A percentile compares a stretch with the other conserved stretches of the same genome.
Conservation (phyloP, 129 eudicot genomes). For the Deinandra increscens region DNA sequence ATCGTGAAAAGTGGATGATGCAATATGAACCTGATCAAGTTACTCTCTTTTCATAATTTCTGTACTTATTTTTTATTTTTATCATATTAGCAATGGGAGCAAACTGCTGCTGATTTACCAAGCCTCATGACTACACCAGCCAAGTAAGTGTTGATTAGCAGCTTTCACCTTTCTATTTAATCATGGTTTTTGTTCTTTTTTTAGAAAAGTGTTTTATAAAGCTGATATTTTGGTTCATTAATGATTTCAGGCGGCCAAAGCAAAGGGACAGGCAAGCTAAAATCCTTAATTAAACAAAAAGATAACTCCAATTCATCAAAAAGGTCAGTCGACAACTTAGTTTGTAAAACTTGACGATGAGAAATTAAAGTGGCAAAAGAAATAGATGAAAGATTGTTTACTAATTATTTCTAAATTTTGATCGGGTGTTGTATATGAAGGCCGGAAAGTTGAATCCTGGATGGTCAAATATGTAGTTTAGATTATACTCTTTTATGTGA, state of each 20-base stretch:
- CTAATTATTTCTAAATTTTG: constrained; percentile 5
- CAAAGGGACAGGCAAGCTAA: constrained; percentile 40
- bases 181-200: too few relatives aligned
- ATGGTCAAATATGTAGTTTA: constrained; percentile 22
- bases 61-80: constrained; percentile 4
- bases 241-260: constrained; percentile 34
- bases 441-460: not conserved
- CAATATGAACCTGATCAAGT: constrained; percentile 40
- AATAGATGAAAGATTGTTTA: too few relatives aligned
- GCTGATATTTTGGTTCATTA: too few relatives aligned
- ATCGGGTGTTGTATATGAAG: constrained; percentile 21
- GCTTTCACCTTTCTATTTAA: too few relatives aligned
- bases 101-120: constrained; percentile 17
- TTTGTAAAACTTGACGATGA: constrained; percentile 7
- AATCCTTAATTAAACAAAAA: constrained; percentile 20
- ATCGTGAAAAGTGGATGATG: constrained; percentile 54
- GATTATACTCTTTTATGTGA: not conserved
- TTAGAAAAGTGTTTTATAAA: too few relatives aligned
- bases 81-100: constrained; percentile 25
- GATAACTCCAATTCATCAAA: constrained; percentile 9
- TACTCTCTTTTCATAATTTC: constrained; percentile 20
- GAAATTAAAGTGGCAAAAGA: not conserved
- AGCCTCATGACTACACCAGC: too few relatives aligned
- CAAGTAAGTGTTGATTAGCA: too few relatives aligned
- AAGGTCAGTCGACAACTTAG: constrained; percentile 19